phyloP scores from a whole-genome alignment of 1,284 basidiomycete genomes.

The Baeospora myosura region DNA sequence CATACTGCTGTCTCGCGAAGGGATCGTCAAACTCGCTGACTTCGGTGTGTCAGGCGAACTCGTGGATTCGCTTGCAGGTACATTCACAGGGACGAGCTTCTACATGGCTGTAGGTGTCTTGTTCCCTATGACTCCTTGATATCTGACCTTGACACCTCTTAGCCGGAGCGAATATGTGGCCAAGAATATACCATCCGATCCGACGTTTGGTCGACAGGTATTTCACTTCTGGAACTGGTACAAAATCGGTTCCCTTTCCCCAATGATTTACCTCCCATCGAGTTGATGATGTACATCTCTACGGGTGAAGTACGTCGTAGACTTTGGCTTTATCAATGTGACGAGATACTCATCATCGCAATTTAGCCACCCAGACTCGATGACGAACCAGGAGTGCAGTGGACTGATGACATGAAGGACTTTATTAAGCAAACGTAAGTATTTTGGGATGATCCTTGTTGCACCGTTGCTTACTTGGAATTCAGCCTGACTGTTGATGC shows the following conservation, averaged over 20 bases:
- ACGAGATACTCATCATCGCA: constrained; percentile 11
- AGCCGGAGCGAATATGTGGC: constrained; percentile 92
- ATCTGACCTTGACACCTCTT: constrained; percentile 10
- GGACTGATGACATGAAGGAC: constrained; percentile 86
- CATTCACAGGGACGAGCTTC: constrained; percentile 93
- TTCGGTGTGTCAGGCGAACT: constrained; percentile 97
- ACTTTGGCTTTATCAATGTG: constrained; percentile 2
- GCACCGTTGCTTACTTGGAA: constrained; percentile 20
- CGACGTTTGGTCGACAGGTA: constrained; percentile 97
- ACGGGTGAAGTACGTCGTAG: constrained; percentile 55
- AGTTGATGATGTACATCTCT: constrained; percentile 89
- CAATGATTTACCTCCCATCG: constrained; percentile 85
- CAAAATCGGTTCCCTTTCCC: constrained; percentile 96
- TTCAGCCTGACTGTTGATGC: constrained; percentile 54
- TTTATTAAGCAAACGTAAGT: constrained; percentile 85
- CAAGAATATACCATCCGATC: constrained; percentile 88
- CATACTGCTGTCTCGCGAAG: constrained; percentile 80
- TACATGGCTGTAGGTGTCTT: constrained; percentile 86
- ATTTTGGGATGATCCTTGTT: constrained; percentile 8
- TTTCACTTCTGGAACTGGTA: constrained; percentile 89
- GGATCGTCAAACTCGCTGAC: constrained; percentile 88
- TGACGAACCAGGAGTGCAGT: constrained; percentile 66
- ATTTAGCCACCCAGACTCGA: constrained; percentile 73
- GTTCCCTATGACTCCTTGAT: constrained; percentile 9
- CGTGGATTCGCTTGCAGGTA: constrained; percentile 85